A percentile compares a stretch with the other conserved stretches of the same genome.
Conservation (phyloP, 139 green algal genomes). For the Penium margaritaceum region DNA sequence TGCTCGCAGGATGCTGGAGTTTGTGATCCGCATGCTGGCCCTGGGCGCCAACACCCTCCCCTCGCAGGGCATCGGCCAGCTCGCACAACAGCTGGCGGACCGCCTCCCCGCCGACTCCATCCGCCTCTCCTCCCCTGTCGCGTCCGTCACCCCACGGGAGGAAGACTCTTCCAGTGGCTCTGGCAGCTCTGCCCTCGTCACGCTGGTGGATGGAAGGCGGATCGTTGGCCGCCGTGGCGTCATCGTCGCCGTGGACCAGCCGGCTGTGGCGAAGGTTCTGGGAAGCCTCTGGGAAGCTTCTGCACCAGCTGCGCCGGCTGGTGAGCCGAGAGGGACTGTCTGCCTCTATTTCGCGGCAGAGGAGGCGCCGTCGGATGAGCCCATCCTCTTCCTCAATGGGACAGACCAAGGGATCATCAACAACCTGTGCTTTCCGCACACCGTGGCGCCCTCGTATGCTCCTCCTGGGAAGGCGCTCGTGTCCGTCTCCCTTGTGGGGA, state of each 20-base stretch:
- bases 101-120: constrained; percentile 50
- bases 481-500: constrained; percentile 80
- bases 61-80: constrained; percentile 73
- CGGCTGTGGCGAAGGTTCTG: constrained; percentile 8
- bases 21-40: constrained; percentile 88
- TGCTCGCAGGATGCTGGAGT: constrained; percentile 70
- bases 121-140: constrained; percentile 48
- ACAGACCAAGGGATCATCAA: constrained; percentile 72
- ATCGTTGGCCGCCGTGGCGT: constrained; percentile 27
- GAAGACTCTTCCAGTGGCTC: too few relatives aligned
- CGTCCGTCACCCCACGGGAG: constrained; percentile 18
- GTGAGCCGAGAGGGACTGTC: constrained; percentile 27
- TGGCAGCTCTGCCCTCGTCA: background rate
- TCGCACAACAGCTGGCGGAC: constrained; percentile 62
- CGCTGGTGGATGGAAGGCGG: constrained; percentile 3
- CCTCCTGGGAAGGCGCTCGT: constrained; percentile 75
- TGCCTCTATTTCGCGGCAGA: constrained; percentile 43
- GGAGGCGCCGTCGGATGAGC: constrained; percentile 45
- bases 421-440: constrained; percentile 83
- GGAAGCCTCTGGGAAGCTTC: background rate
- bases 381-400: constrained; percentile 88
- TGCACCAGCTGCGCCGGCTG: background rate
- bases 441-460: constrained; percentile 75
- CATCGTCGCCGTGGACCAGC: constrained; percentile 43
- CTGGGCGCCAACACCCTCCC: constrained; percentile 84